Conservation (phyloP, 169 alveolate species). For the Neospora caninum region DNA sequence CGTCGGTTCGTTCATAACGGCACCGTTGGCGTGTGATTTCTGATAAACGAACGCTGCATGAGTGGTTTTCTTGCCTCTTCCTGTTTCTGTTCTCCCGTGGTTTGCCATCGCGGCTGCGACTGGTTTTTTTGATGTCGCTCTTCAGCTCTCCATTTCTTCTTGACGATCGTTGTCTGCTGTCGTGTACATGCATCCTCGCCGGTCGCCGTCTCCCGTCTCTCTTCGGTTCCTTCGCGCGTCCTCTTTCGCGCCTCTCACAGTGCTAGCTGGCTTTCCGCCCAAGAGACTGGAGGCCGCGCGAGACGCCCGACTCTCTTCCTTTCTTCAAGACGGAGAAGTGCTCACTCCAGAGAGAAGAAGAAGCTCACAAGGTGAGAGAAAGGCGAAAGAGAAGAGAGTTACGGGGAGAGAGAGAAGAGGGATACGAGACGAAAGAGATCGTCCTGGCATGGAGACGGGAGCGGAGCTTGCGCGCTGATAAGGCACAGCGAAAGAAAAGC, state of each 20-base stretch:
- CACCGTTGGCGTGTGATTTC: too few relatives aligned
- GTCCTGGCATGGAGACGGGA: too few relatives aligned
- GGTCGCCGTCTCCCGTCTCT: neutral
- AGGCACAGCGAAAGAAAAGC: too few relatives aligned
- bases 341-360: constrained; percentile 28
- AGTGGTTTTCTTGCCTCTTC: too few relatives aligned
- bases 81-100: too few relatives aligned
- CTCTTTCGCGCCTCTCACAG: neutral
- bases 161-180: neutral
- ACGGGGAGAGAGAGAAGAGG: too few relatives aligned
- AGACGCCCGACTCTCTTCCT: neutral
- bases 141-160: too few relatives aligned
- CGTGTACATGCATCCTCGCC: neutral
- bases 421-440: too few relatives aligned
- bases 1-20: neutral
- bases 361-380: neutral
- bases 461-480: too few relatives aligned
- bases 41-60: too few relatives aligned
- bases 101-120: too few relatives aligned
- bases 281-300: neutral
- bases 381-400: too few relatives aligned
- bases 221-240: neutral
- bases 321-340: neutral
- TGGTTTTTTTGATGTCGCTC: neutral
- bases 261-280: constrained; percentile 30